Percentiles rank a stretch among this genome's conserved stretches.
These are phyloP conservation scores for button mushroom (Agaricus bisporus) DNA, from an alignment of 768 basidiomycete species.

Conservation along the genomic window DNA sequence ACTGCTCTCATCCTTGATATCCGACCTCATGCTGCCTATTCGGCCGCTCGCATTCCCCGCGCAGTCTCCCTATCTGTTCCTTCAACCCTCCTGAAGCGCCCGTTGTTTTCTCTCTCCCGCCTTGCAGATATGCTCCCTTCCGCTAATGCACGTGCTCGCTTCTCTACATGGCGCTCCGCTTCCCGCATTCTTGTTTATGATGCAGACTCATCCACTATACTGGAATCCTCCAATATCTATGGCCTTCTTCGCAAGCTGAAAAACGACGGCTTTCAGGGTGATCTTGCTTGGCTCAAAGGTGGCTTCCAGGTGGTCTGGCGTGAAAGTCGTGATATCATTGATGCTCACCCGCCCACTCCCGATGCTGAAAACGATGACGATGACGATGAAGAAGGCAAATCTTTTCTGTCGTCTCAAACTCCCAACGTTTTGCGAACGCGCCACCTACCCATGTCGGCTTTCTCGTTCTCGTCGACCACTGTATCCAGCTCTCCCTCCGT, in stretches of 20 bases:
- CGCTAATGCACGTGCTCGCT: constrained; percentile 45
- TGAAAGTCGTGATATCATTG: constrained; percentile 46
- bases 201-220: constrained; percentile 58
- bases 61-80: constrained; percentile 88
- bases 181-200: constrained; percentile 79
- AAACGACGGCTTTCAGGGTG: constrained; percentile 43
- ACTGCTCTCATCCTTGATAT: constrained; percentile 77
- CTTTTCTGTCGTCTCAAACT: background rate
- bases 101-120: constrained; percentile 74
- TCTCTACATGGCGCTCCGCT: constrained; percentile 53
- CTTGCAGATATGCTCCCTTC: constrained; percentile 79
- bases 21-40: constrained; percentile 72
- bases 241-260: constrained; percentile 75
- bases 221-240: constrained; percentile 61
- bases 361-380: constrained; percentile 54
- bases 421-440: constrained; percentile 43
- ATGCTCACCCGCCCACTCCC: constrained; percentile 39
- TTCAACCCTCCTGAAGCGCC: constrained; percentile 89
- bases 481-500: constrained; percentile 21
- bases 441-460: constrained; percentile 59
- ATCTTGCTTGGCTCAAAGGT: constrained; percentile 75
- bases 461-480: constrained; percentile 45
- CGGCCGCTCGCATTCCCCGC: constrained; percentile 54
- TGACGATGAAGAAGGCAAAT: constrained; percentile 22
- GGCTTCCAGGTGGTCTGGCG: constrained; percentile 72